phyloP scores from a whole-genome alignment of 139 green algal species.

The Chlamydomonas incerta region DNA sequence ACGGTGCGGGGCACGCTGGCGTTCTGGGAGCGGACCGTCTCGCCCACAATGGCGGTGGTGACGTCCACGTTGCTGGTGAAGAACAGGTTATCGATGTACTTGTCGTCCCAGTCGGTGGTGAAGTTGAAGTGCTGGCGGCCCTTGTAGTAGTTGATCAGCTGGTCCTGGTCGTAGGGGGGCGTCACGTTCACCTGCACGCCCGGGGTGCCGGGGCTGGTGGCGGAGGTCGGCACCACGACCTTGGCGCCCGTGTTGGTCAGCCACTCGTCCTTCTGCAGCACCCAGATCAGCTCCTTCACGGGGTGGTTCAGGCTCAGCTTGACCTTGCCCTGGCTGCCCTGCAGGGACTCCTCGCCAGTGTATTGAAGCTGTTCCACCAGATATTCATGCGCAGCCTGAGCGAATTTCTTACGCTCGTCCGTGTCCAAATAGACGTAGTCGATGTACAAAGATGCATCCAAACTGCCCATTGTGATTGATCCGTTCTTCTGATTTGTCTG shows the following conservation, averaged over 20 bases:
- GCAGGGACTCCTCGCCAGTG: slow-evolving; percentile 26
- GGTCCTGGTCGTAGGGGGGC: too few relatives aligned
- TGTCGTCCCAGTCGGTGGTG: slow-evolving; percentile 14
- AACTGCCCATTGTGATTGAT: not conserved
- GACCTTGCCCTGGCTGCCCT: slow-evolving; percentile 16
- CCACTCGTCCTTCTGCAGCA: too few relatives aligned
- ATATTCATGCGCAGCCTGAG: slow-evolving; percentile 33
- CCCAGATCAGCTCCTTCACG: slow-evolving; percentile 37
- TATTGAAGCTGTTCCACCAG: slow-evolving; percentile 46
- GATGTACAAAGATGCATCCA: slow-evolving; percentile 3
- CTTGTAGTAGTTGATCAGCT: too few relatives aligned
- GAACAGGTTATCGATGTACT: slow-evolving; percentile 4
- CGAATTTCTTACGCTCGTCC: slow-evolving; percentile 38
- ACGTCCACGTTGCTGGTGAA: not conserved
- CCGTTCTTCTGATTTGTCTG: not conserved
- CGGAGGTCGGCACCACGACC: too few relatives aligned
- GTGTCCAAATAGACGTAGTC: slow-evolving; percentile 47
- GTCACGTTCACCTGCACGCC: not conserved
- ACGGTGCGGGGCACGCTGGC: not conserved
- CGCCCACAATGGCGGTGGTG: not conserved
- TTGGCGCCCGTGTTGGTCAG: too few relatives aligned
- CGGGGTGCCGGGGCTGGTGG: too few relatives aligned
- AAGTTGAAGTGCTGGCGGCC: slow-evolving; percentile 44
- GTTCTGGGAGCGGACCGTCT: not conserved
- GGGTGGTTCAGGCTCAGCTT: slow-evolving; percentile 48